phyloP scores from a whole-genome alignment of 345 rosid species.

The Pseudoturritis turrita region DNA sequence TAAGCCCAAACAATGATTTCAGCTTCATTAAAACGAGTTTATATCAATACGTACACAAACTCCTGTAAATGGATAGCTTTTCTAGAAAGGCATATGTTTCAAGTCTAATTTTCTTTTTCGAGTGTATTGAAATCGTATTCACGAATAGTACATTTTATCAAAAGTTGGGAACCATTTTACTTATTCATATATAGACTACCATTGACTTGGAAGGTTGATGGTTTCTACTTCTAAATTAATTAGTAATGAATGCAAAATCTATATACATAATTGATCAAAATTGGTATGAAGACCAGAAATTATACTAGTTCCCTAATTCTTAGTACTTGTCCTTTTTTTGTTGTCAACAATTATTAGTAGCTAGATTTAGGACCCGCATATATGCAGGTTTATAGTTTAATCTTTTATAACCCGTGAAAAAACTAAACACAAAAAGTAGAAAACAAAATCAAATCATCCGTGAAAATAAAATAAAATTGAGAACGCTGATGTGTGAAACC shows the following conservation, averaged over 20 bases:
- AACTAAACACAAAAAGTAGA: too few species aligned
- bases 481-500: too few species aligned
- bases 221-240: neutral
- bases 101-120: neutral
- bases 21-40: neutral
- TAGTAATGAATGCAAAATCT: neutral
- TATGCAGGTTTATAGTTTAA: too few species aligned
- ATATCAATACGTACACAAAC: neutral
- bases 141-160: neutral
- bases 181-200: neutral
- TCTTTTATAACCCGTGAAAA: too few species aligned
- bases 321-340: neutral
- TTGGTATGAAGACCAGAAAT: neutral
- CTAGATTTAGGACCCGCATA: too few species aligned
- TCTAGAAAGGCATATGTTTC: neutral
- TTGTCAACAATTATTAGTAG: neutral
- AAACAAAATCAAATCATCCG: too few species aligned
- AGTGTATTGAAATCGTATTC: neutral
- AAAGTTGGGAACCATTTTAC: conserved; percentile 2
- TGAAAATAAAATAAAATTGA: too few species aligned
- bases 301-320: neutral
- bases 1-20: neutral
- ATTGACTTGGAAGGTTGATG: conserved; percentile 3
- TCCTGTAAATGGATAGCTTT: neutral
- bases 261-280: neutral